These are phyloP conservation scores for Calonectria fujianensis DNA, from an alignment of 2,329 filamentous ascomycete species.

Conservation along the genomic window DNA sequence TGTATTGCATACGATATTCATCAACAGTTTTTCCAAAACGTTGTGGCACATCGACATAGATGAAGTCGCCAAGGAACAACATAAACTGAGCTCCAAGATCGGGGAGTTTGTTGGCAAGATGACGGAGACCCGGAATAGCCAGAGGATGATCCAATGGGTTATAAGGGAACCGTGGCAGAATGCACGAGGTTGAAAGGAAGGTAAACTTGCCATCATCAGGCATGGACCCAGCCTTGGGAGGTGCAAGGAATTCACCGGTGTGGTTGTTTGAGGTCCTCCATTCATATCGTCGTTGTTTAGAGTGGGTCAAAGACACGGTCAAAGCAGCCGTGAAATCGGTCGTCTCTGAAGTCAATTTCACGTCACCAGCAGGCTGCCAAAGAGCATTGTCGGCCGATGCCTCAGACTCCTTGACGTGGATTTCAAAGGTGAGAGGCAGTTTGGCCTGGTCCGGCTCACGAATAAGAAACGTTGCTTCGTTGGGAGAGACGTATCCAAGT, in stretches of 20 bases:
- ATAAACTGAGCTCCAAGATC: constrained; percentile 84
- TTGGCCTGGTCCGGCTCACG: constrained; percentile 86
- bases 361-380: constrained; percentile 81
- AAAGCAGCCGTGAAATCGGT: constrained; percentile 89
- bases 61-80: constrained; percentile 91
- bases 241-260: constrained; percentile 86
- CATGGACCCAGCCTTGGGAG: constrained; percentile 81
- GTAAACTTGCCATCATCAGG: constrained; percentile 84
- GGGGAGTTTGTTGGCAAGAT: constrained; percentile 84
- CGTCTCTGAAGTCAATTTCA: constrained; percentile 80
- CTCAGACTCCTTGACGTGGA: constrained; percentile 72
- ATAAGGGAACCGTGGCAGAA: constrained; percentile 94
- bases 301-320: constrained; percentile 77
- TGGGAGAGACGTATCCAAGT: constrained; percentile 89
- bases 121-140: constrained; percentile 85
- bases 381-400: constrained; percentile 72
- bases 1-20: constrained; percentile 92
- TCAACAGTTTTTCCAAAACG: constrained; percentile 83
- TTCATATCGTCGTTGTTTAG: constrained; percentile 84
- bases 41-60: constrained; percentile 91
- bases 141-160: constrained; percentile 88
- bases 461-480: constrained; percentile 86
- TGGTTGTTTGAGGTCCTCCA: constrained; percentile 93
- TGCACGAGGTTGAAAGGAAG: constrained; percentile 94
- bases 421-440: constrained; percentile 85